phyloP scores from a whole-genome alignment of 2,329 filamentous ascomycete species.

The Ascomycota sp. region DNA sequence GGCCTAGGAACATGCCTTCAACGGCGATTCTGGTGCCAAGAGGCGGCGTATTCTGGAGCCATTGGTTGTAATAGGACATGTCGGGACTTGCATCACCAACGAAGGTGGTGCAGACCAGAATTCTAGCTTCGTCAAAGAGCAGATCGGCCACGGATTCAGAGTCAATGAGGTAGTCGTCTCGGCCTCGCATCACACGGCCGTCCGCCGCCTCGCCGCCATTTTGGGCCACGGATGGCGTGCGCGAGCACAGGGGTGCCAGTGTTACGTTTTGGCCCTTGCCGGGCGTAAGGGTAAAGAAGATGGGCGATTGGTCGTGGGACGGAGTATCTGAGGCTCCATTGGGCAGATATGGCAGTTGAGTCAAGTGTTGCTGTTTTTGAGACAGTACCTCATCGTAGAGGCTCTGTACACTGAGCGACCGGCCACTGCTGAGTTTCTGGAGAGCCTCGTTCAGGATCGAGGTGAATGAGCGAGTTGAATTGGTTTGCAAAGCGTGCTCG shows the following conservation, averaged over 20 bases:
- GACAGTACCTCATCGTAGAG: conserved; percentile 34
- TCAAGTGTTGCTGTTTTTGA: conserved; percentile 22
- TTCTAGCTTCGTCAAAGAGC: conserved; percentile 39
- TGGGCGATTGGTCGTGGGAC: conserved; percentile 18
- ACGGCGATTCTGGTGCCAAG: conserved; percentile 38
- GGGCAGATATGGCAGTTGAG: conserved; percentile 19
- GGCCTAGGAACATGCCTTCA: conserved; percentile 47
- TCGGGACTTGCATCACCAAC: conserved; percentile 44
- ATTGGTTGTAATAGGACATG: conserved; percentile 45
- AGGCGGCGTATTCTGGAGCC: conserved; percentile 38
- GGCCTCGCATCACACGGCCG: conserved; percentile 5
- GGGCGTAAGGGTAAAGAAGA: conserved; percentile 34
- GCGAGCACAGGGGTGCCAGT: conserved; percentile 25
- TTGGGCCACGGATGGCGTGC: conserved; percentile 8
- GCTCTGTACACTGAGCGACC: conserved; percentile 34
- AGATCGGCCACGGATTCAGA: conserved; percentile 30
- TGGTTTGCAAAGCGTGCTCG: conserved; percentile 24
- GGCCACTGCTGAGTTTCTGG: conserved; percentile 27
- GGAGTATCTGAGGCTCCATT: conserved; percentile 22
- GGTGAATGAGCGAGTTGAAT: conserved; percentile 34
- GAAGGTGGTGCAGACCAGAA: conserved; percentile 47
- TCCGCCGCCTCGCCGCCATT: conserved; percentile 9
- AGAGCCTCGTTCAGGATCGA: conserved; percentile 34
- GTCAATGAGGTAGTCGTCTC: conserved; percentile 22
- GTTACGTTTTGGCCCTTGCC: conserved; percentile 30